Base-by-base conservation (phyloP, 306 rosid species). In the Sicyos edulis region DNA sequence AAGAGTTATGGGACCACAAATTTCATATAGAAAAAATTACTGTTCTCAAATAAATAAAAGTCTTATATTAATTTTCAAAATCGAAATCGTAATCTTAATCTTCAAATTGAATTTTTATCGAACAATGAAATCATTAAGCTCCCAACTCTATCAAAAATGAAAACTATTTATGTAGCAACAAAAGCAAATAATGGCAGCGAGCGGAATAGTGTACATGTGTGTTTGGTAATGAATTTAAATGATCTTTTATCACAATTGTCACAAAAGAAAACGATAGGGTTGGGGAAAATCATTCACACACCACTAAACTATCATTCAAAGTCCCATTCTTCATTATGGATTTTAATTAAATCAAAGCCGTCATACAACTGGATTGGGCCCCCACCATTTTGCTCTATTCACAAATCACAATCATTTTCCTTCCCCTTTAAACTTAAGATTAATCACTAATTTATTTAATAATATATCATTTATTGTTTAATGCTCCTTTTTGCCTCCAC, bases 341-440 rank as follows among this genome's bases (percentile, higher is more conserved):
- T 26, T 14, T 26, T 6, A 26, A 59, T 2, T 9, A 63, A 37
- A 62, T 16, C 1, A 34, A 16, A 34, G 9, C 34, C 2, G 1
- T 19, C 14, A 66, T 67, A 47, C 72, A 45, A 47, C 72, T 47
- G 56, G 17, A 67, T 12, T 47, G 57, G 72, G 37, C 21, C 72
- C 40, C 5, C 54, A 10, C 55, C 40, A 45, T 20, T 6, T 32
- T 15, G 6, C 20, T n/a, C 20, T 8, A 17, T 16, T 32, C 47
- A 32, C 22, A 32, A 32, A 8, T 32, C 47, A 1, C 20, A 67
- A 12, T 67, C 13, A 45, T 49, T 67, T 67, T 51, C 56, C 72
- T 67, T 22, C 32, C 19, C 26, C 72, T 67, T 47, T 13, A 67
- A 67, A 47, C 21, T 42, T 13, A 22, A 21, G 14, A 10, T 66